These are phyloP conservation scores for Ogataea pilisensis DNA, from an alignment of 805 yeast species.

Conservation along the genomic window DNA sequence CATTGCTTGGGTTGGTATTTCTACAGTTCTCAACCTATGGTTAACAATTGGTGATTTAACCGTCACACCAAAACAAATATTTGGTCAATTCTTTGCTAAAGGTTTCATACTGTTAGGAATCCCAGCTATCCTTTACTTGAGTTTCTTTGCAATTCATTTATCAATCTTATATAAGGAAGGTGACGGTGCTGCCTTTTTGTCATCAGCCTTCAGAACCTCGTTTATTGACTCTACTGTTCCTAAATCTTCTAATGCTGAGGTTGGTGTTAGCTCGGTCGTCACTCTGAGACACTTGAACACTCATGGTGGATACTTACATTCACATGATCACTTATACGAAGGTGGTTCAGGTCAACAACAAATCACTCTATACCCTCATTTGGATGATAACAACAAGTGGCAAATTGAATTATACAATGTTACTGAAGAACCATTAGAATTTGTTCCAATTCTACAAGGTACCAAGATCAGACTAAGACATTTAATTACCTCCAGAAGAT, in stretches of 20 bases:
- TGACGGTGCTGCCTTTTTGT: conserved; percentile 68
- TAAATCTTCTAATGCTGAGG: conserved; percentile 52
- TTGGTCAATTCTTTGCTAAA: conserved; percentile 47
- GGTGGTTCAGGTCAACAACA: conserved; percentile 85
- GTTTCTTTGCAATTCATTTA: conserved; percentile 64
- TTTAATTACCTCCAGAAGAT: conserved; percentile 52
- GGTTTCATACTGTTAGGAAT: conserved; percentile 51
- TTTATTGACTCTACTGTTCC: conserved; percentile 62
- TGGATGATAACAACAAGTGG: conserved; percentile 75
- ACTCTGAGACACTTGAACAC: conserved; percentile 67
- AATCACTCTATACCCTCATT: conserved; percentile 73
- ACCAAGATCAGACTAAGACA: conserved; percentile 69
- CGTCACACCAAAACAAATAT: conserved; percentile 40
- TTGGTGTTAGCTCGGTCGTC: conserved; percentile 67
- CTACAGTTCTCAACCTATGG: conserved; percentile 64
- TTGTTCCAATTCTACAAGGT: conserved; percentile 62
- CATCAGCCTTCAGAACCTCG: conserved; percentile 66
- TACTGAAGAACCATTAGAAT: conserved; percentile 50
- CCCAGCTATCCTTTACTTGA: conserved; percentile 52
- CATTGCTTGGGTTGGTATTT: conserved; percentile 68
- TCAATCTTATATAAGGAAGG: conserved; percentile 54
- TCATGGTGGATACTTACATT: conserved; percentile 77
- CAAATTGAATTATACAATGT: conserved; percentile 61
- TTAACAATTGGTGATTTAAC: conserved; percentile 66
- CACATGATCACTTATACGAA: conserved; percentile 68